Evolutionary conservation across 2,329 filamentous ascomycete species (phyloP).

Genomic region (Alternaria alternata): DNA sequence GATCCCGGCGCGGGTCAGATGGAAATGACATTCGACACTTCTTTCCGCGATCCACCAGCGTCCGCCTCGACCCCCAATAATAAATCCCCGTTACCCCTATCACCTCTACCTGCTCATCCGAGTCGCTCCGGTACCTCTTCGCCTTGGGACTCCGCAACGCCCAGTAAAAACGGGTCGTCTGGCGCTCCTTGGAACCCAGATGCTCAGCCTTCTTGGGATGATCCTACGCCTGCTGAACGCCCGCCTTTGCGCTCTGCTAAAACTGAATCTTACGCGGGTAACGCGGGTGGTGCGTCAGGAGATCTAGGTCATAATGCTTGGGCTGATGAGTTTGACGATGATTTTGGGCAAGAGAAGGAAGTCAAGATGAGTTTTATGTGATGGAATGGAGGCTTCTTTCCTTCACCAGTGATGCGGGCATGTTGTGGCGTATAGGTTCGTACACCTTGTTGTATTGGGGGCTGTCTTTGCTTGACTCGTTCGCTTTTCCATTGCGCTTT

Average conservation of each 20-base stretch:
- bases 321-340: constrained; percentile 57
- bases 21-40: constrained; percentile 56
- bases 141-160: constrained; percentile 12
- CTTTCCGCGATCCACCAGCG: constrained; percentile 37
- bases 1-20: constrained; percentile 41
- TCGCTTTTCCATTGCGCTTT: neutral
- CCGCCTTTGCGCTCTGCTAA: constrained; percentile 39
- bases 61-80: constrained; percentile 23
- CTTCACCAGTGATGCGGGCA: neutral
- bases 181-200: constrained; percentile 6
- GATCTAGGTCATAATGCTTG: constrained; percentile 56
- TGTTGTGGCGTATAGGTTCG: neutral
- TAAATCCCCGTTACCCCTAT: neutral
- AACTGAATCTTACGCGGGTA: constrained; percentile 33
- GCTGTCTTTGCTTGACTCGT: neutral
- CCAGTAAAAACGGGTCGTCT: neutral
- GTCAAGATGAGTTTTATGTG: constrained; percentile 59
- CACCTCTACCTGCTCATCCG: constrained; percentile 3
- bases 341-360: constrained; percentile 57
- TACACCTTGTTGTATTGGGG: neutral
- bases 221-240: constrained; percentile 28
- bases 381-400: neutral
- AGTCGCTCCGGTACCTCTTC: constrained; percentile 15
- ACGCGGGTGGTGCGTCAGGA: neutral
- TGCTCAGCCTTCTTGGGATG: constrained; percentile 21